Percentiles rank a stretch among this genome's conserved stretches.
phyloP scores from a whole-genome alignment of 2,329 filamentous ascomycete genomes.

The Knoxdaviesia proteae region DNA sequence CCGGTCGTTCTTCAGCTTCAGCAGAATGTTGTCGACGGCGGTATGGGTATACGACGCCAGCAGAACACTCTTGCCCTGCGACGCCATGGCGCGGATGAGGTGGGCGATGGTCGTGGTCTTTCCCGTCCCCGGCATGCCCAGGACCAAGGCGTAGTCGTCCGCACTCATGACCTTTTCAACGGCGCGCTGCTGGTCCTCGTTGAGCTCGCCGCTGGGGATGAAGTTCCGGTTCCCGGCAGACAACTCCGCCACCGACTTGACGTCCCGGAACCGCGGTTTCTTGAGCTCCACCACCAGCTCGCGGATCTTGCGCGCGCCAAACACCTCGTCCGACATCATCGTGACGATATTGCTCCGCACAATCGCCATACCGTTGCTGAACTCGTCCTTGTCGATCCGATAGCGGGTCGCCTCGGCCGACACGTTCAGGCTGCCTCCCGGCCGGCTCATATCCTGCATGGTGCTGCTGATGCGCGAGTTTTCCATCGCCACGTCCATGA shows the following conservation, averaged over 20 bases:
- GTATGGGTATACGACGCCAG: slow-evolving; percentile 94
- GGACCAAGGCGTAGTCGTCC: slow-evolving; percentile 83
- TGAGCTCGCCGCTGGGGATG: slow-evolving; percentile 37
- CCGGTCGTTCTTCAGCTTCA: slow-evolving; percentile 67
- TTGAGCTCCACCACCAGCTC: slow-evolving; percentile 61
- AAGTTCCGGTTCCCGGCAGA: no score
- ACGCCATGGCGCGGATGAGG: slow-evolving; percentile 77
- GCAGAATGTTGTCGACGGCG: slow-evolving; percentile 89
- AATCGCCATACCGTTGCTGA: slow-evolving; percentile 91
- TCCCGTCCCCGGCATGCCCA: slow-evolving; percentile 95
- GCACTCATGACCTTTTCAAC: slow-evolving; percentile 94
- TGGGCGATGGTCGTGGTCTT: slow-evolving; percentile 98
- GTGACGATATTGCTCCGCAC: slow-evolving; percentile 87
- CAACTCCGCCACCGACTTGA: slow-evolving; percentile 34
- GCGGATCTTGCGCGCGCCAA: slow-evolving; percentile 51
- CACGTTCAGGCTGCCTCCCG: slow-evolving; percentile 89
- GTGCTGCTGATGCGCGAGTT: background rate
- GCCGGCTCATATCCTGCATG: slow-evolving; percentile 28
- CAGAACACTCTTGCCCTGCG: slow-evolving; percentile 78
- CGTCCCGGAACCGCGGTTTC: slow-evolving; percentile 50
- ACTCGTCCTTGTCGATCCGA: slow-evolving; percentile 90
- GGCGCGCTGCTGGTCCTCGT: slow-evolving; percentile 67
- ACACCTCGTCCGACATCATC: slow-evolving; percentile 64
- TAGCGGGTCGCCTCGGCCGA: slow-evolving; percentile 47
- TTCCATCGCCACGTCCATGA: slow-evolving; percentile 52